Evolutionary conservation across 306 rosid genomes (phyloP).

Genomic region (Echinosophora koreensis): DNA sequence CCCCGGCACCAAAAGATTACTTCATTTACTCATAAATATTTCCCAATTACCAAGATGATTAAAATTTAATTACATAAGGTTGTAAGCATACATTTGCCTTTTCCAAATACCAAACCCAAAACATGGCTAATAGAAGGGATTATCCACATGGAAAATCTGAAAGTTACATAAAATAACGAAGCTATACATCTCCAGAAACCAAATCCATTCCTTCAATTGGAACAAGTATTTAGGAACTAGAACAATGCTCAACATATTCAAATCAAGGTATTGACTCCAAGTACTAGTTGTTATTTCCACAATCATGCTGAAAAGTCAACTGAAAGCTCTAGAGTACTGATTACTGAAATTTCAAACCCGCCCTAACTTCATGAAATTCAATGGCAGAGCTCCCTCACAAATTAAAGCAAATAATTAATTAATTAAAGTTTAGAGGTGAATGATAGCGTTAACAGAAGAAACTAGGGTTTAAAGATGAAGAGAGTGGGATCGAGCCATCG

Average conservation of each 20-base stretch:
- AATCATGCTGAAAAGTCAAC: background rate
- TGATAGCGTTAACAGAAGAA: constrained; percentile 39
- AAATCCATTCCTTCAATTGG: constrained; percentile 36
- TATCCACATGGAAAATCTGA: background rate
- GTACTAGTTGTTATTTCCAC: background rate
- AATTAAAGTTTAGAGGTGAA: too few relatives aligned
- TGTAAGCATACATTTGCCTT: constrained; percentile 6
- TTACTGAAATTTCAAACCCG: background rate
- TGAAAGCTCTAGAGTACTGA: background rate
- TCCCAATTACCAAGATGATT: constrained; percentile 9
- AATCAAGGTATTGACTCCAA: background rate
- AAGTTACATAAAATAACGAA: background rate
- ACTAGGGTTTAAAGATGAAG: constrained; percentile 54
- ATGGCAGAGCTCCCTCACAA: background rate
- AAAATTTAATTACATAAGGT: background rate
- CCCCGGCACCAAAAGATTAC: background rate
- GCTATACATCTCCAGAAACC: constrained; percentile 24
- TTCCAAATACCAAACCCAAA: constrained; percentile 35
- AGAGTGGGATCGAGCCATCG: constrained; percentile 49
- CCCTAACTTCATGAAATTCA: background rate
- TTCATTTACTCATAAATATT: constrained; percentile 25
- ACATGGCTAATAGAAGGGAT: constrained; percentile 19
- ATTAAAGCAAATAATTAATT: too few relatives aligned
- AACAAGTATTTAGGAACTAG: background rate
- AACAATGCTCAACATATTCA: constrained; percentile 12